Evolutionary conservation across 805 yeast genomes (phyloP).

Genomic region (Schizosaccharomyces osmophilus): DNA sequence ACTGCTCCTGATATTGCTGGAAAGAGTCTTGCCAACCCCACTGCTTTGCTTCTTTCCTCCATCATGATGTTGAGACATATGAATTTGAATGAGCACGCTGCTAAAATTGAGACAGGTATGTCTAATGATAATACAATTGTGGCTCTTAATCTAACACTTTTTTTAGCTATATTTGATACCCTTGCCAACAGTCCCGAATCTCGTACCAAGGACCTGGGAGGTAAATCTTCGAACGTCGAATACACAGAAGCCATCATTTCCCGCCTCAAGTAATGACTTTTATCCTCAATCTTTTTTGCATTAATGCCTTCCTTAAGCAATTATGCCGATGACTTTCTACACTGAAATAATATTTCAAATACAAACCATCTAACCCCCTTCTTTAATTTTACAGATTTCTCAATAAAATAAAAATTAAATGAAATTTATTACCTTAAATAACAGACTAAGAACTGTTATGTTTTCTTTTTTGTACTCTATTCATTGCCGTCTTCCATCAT

Average conservation of each 20-base stretch:
- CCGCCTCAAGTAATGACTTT: slow-evolving; percentile 25
- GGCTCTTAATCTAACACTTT: background rate
- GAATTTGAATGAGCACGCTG: slow-evolving; percentile 65
- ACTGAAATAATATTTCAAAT: too few species aligned
- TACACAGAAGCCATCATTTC: slow-evolving; percentile 80
- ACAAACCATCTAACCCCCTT: too few species aligned
- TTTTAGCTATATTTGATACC: slow-evolving; percentile 48
- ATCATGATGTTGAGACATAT: slow-evolving; percentile 99
- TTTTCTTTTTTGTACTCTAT: too few species aligned
- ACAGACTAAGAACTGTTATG: too few species aligned
- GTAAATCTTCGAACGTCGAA: slow-evolving; percentile 66
- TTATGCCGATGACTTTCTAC: too few species aligned
- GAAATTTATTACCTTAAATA: too few species aligned
- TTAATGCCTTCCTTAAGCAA: too few species aligned
- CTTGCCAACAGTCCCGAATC: slow-evolving; percentile 78
- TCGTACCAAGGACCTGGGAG: slow-evolving; percentile 92
- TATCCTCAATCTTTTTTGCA: too few species aligned
- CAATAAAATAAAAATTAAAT: too few species aligned
- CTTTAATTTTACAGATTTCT: too few species aligned
- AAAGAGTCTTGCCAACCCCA: slow-evolving; percentile 95
- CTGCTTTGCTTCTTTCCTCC: slow-evolving; percentile 83
- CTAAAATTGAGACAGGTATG: slow-evolving; percentile 38
- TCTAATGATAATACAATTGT: background rate
- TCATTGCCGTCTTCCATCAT: background rate
- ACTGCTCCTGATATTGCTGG: slow-evolving; percentile 99